A percentile compares a stretch with the other conserved stretches of the same genome.
phyloP scores from a whole-genome alignment of 2,329 filamentous ascomycete species.

The Nemania sp. region DNA sequence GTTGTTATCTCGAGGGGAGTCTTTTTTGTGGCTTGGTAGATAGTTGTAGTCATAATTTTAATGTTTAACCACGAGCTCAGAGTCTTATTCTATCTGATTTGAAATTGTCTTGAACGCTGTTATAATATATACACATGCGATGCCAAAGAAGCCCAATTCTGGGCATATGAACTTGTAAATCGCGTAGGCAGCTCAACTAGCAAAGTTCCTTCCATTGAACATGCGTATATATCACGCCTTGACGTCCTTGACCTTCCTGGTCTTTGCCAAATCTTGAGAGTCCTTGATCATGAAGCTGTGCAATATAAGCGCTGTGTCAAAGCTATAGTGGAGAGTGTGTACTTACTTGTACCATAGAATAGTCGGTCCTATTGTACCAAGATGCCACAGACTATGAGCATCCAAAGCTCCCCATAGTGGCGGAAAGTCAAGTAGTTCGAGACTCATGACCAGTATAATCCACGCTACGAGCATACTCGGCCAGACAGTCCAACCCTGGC shows the following conservation, averaged over 20 bases:
- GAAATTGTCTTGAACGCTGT: not conserved
- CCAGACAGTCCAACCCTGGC: constrained; percentile 85
- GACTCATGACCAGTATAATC: constrained; percentile 92
- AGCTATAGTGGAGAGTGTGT: not conserved
- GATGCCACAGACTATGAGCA: constrained; percentile 95
- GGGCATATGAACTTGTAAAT: constrained; percentile 4
- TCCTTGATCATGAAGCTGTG: constrained; percentile 87
- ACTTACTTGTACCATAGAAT: constrained; percentile 95
- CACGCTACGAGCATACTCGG: constrained; percentile 91
- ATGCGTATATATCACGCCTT: constrained; percentile 67
- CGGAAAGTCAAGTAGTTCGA: constrained; percentile 94
- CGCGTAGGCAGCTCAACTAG: not conserved
- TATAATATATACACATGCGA: constrained; percentile 1
- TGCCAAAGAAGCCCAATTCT: not conserved
- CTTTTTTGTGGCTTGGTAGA: not conserved
- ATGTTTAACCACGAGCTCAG: not conserved
- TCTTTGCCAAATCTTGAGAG: constrained; percentile 79
- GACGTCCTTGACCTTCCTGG: constrained; percentile 63
- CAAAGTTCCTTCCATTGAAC: not conserved
- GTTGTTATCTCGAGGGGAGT: too few relatives aligned
- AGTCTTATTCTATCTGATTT: not conserved
- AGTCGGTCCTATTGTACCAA: constrained; percentile 89
- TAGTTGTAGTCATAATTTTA: constrained; percentile 7
- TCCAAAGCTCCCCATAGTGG: constrained; percentile 86
- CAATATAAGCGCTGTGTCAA: constrained; percentile 17